Evolutionary conservation across 2,329 filamentous ascomycete genomes (phyloP).

Genomic region (Albophoma yamanashiensis): DNA sequence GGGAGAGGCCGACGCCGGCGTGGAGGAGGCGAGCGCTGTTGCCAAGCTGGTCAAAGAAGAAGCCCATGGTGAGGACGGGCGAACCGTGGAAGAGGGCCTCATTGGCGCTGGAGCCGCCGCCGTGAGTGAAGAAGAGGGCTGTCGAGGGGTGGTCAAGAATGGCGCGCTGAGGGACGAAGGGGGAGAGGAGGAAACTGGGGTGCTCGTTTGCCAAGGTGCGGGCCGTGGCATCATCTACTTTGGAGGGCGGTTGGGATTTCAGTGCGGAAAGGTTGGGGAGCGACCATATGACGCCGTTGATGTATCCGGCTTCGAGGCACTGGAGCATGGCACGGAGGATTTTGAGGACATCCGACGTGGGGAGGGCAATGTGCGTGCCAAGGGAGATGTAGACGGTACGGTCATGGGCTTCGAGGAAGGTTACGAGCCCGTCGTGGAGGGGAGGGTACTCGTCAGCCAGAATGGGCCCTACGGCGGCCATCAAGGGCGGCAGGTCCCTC

Average conservation of each 20-base stretch:
- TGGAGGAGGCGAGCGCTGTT: conserved; percentile 23
- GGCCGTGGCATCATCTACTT: neutral
- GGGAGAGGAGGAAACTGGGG: conserved; percentile 15
- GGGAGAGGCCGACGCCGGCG: conserved; percentile 21
- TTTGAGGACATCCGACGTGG: neutral
- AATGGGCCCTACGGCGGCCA: conserved; percentile 27
- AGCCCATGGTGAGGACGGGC: conserved; percentile 22
- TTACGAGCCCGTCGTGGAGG: conserved; percentile 12
- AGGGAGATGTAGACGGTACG: conserved; percentile 28
- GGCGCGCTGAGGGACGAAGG: conserved; percentile 29
- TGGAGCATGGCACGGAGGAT: neutral
- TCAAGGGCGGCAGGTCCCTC: conserved; percentile 28
- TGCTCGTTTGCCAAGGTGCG: conserved; percentile 5
- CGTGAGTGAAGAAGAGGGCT: conserved; percentile 28
- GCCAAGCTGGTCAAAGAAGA: conserved; percentile 30
- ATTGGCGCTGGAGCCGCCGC: conserved; percentile 28
- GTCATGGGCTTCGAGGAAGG: conserved; percentile 20
- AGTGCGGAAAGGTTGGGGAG: neutral
- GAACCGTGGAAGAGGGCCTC: conserved; percentile 28
- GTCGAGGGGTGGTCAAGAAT: conserved; percentile 23
- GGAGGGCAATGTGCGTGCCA: conserved; percentile 24
- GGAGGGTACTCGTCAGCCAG: conserved; percentile 21
- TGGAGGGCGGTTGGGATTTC: neutral
- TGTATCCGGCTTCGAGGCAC: neutral
- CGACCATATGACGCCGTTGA: neutral